Percentiles rank a stretch among this genome's conserved stretches.
Conservation (phyloP, 1,284 basidiomycete genomes). For the Puccinia horiana region DNA sequence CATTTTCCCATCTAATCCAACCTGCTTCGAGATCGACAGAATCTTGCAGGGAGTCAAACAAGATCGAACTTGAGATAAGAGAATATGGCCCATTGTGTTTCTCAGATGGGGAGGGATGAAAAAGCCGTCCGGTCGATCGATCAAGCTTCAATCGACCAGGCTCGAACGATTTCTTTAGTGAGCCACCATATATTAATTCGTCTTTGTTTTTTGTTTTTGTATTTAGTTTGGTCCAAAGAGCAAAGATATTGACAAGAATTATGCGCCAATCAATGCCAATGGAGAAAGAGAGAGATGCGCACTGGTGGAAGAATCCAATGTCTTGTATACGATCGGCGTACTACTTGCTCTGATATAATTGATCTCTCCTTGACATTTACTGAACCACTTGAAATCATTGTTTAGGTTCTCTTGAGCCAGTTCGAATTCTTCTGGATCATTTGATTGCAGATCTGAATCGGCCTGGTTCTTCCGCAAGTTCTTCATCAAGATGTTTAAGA, state of each 20-base stretch:
- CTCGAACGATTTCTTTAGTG: slow-evolving; percentile 52
- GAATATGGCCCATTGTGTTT: slow-evolving; percentile 54
- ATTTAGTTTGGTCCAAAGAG: not conserved
- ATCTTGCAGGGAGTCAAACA: slow-evolving; percentile 53
- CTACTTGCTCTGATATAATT: slow-evolving; percentile 57
- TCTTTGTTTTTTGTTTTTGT: slow-evolving; percentile 3
- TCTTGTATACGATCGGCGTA: slow-evolving; percentile 57
- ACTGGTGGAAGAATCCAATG: slow-evolving; percentile 49
- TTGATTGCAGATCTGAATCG: slow-evolving; percentile 18
- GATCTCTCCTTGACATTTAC: slow-evolving; percentile 56
- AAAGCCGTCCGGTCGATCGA: slow-evolving; percentile 55
- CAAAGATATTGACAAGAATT: not conserved
- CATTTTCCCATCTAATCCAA: not conserved
- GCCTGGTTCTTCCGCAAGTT: slow-evolving; percentile 35
- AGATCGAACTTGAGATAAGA: slow-evolving; percentile 54
- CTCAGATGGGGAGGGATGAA: slow-evolving; percentile 56
- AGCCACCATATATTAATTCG: slow-evolving; percentile 55
- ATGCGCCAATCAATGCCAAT: not conserved
- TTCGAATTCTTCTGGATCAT: slow-evolving; percentile 28
- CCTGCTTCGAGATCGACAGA: slow-evolving; percentile 53
- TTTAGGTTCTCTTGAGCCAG: slow-evolving; percentile 47
- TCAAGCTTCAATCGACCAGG: slow-evolving; percentile 54
- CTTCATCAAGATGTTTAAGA: not conserved
- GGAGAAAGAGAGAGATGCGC: not conserved
- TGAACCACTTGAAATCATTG: slow-evolving; percentile 56